Evolutionary conservation across 352 stramenopile species (phyloP), one percentile per base, ranked within the genome.

Genomic region (Pythium aquatile): DNA sequence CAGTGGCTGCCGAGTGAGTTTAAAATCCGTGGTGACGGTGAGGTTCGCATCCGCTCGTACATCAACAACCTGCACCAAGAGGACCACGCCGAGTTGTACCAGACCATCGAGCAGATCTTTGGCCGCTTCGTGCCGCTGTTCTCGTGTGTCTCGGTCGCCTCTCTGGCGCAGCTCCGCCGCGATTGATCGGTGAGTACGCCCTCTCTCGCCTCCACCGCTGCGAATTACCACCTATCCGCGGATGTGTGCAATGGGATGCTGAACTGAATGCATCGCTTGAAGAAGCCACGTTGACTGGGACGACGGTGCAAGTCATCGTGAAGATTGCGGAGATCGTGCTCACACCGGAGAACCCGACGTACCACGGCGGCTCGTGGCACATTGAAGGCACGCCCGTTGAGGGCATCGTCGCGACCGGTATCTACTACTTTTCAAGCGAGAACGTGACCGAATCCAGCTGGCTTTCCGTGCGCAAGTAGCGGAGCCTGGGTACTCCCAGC

Each of bases 41-140:
- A 51, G 9, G 64, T 61, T 0, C 16, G 13, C 3, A 68, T 75
- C 32, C 29, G 49, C 5, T 64, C 66, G 17, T 77, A 77, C 40
- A 73, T 77, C 55, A 77, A 75, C 63, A 77, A 75, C 52, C 35
- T 79, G 20, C 69, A 77, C 42, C 73, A 69, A 29, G 55, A 57
- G 3, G 51, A 8, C 13, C 33, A 69, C 33, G 13, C 28, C 4
- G 24, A 7, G 2, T 26, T 74, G 49, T 76, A 78, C 40, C 10
- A 59, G 5, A 59, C 53, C 16, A 53, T 79, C 32, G 49, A 7
- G 14, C 2, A 7, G n/a, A 56, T 77, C 17, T 77, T 79, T 35
- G 26, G 6, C 8, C 17, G 33, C 8, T 65, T 75, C 40, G 56
- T 77, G 7, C 69, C 73, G 29, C 24, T 77, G 1, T 77, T 79